These are phyloP conservation scores for Thermothelomyces thermophilus DNA, from an alignment of 2,329 filamentous ascomycete species.

Conservation along the genomic window DNA sequence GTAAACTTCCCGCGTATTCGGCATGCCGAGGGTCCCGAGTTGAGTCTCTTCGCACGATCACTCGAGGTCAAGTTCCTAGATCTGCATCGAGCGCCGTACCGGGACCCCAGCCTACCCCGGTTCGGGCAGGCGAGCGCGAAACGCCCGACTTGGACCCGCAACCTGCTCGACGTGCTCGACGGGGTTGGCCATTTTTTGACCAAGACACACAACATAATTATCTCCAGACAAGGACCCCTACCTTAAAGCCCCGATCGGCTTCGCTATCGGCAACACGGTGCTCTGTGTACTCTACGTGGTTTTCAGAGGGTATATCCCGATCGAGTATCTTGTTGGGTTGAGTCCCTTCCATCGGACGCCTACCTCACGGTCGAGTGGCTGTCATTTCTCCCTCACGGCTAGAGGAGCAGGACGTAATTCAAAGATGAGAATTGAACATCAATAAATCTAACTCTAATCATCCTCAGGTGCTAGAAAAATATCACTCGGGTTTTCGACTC, in stretches of 20 bases:
- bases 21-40: neutral
- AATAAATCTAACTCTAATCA: too few species aligned
- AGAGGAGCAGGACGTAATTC: neutral
- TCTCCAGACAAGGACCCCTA: neutral
- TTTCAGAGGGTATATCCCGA: neutral
- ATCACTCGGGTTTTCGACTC: too few species aligned
- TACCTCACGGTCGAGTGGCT: neutral
- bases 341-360: neutral
- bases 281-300: neutral
- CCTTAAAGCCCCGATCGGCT: neutral
- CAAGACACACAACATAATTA: neutral
- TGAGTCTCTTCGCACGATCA: too few species aligned
- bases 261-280: neutral
- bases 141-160: too few species aligned
- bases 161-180: neutral
- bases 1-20: neutral
- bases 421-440: too few species aligned
- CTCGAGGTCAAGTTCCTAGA: too few species aligned
- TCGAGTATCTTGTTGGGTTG: neutral
- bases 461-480: too few species aligned
- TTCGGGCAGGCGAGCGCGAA: too few species aligned
- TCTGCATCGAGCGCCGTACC: too few species aligned
- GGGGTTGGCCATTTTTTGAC: neutral
- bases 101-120: too few species aligned
- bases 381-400: neutral